These are phyloP conservation scores for Podaxis sp. DNA, from an alignment of 768 basidiomycete species.

Conservation along the genomic window DNA sequence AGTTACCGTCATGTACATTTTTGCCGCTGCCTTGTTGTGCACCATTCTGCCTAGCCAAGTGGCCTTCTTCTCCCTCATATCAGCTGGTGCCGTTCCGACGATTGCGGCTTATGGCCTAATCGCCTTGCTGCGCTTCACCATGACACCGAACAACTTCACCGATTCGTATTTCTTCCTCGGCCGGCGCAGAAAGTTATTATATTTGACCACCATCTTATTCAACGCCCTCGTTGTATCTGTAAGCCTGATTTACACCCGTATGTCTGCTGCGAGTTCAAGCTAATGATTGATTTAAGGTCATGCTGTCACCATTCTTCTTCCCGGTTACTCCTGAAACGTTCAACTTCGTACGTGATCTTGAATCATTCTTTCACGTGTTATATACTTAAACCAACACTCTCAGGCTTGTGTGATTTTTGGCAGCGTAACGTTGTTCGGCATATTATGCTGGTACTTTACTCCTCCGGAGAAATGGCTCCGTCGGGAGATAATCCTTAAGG, in stretches of 20 bases:
- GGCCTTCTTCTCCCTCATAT: slow-evolving; percentile 87
- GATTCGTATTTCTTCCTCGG: slow-evolving; percentile 73
- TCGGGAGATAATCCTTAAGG: slow-evolving; percentile 53
- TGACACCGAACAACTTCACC: slow-evolving; percentile 74
- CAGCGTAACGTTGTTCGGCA: slow-evolving; percentile 70
- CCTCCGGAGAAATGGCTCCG: slow-evolving; percentile 81
- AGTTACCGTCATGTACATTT: slow-evolving; percentile 81
- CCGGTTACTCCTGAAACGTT: slow-evolving; percentile 73
- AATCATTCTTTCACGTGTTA: background rate
- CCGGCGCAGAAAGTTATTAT: slow-evolving; percentile 61
- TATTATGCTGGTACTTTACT: slow-evolving; percentile 74
- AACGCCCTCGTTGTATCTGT: slow-evolving; percentile 74
- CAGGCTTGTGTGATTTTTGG: slow-evolving; percentile 80
- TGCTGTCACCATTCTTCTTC: slow-evolving; percentile 85
- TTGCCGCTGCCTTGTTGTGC: slow-evolving; percentile 73
- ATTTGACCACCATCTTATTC: slow-evolving; percentile 62
- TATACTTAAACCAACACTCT: background rate
- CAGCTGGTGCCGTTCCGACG: slow-evolving; percentile 81
- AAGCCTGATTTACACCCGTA: slow-evolving; percentile 23
- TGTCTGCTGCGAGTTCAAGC: slow-evolving; percentile 11
- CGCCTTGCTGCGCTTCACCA: slow-evolving; percentile 65
- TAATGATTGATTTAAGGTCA: slow-evolving; percentile 42
- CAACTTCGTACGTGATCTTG: slow-evolving; percentile 66
- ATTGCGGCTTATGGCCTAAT: slow-evolving; percentile 88
- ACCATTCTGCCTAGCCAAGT: slow-evolving; percentile 87